These are phyloP conservation scores for Hypoxylon fragiforme DNA, from an alignment of 495 filamentous ascomycete genomes.

Conservation along the genomic window DNA sequence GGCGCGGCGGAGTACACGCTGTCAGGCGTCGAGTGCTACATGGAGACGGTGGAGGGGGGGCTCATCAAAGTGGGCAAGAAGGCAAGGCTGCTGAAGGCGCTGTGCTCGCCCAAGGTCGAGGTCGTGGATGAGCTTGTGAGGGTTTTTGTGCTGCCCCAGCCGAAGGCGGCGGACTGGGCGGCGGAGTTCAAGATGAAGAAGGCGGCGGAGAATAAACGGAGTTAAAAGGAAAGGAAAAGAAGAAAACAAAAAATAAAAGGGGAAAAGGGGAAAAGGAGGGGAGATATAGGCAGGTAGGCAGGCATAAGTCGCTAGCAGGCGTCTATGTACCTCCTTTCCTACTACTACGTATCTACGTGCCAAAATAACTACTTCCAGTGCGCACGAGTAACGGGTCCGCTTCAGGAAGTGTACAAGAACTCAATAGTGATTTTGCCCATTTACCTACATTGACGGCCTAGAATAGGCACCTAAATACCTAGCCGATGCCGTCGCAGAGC, in stretches of 20 bases:
- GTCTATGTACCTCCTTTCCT: too few species aligned
- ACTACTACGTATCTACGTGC: too few species aligned
- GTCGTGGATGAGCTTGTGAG: constrained; percentile 83
- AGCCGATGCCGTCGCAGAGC: too few species aligned
- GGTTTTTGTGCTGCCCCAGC: constrained; percentile 76
- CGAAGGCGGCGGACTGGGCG: constrained; percentile 71
- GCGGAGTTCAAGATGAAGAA: constrained; percentile 78
- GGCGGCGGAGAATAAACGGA: constrained; percentile 41
- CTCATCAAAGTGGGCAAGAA: constrained; percentile 90
- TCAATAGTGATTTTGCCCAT: too few species aligned
- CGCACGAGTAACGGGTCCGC: too few species aligned
- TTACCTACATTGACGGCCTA: too few species aligned
- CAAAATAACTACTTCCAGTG: too few species aligned
- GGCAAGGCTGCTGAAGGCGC: constrained; percentile 69
- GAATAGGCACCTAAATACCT: too few species aligned
- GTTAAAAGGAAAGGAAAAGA: neutral
- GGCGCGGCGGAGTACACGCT: constrained; percentile 63
- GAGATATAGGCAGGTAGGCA: neutral
- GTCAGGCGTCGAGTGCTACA: constrained; percentile 78
- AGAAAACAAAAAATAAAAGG: too few species aligned
- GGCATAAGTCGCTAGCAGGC: too few species aligned
- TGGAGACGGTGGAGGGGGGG: constrained; percentile 80
- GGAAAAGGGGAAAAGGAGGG: neutral
- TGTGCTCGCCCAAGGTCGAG: constrained; percentile 78
- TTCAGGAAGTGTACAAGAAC: too few species aligned